phyloP scores from a whole-genome alignment of 1,284 basidiomycete genomes.

The Sporisorium exsertum region DNA sequence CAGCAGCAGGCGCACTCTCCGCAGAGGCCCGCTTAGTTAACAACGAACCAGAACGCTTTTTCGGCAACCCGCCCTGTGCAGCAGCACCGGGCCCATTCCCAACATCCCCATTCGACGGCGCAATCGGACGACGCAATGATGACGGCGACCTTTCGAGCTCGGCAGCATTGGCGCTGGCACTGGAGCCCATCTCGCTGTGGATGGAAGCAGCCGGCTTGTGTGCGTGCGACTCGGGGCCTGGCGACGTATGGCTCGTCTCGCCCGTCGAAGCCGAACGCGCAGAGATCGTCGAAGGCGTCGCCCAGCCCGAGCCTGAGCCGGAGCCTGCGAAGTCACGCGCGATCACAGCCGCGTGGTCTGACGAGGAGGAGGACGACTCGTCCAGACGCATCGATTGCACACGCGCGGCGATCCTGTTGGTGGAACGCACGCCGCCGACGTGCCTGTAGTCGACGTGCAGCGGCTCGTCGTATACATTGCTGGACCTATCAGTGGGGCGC shows the following conservation, averaged over 20 bases:
- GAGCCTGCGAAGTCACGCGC: slow-evolving; percentile 17
- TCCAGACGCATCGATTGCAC: slow-evolving; percentile 18
- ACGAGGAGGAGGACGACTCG: neutral
- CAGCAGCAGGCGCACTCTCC: neutral
- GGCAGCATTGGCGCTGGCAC: neutral
- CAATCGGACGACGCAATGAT: neutral
- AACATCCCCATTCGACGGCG: neutral
- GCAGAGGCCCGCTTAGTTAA: slow-evolving; percentile 4
- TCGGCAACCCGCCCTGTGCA: neutral
- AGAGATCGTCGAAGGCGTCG: slow-evolving; percentile 34
- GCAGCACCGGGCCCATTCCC: neutral
- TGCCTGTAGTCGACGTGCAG: slow-evolving; percentile 31
- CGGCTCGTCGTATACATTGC: slow-evolving; percentile 28
- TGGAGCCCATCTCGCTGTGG: slow-evolving; percentile 6
- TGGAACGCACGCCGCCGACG: slow-evolving; percentile 4
- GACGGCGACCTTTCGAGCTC: slow-evolving; percentile 13
- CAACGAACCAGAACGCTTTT: slow-evolving; percentile 17
- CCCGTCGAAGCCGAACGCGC: slow-evolving; percentile 33
- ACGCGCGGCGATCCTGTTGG: slow-evolving; percentile 11
- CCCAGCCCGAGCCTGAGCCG: slow-evolving; percentile 33
- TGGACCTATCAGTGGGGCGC: neutral
- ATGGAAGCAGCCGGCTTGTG: slow-evolving; percentile 8
- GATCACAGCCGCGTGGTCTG: neutral
- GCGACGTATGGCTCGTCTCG: slow-evolving; percentile 32
- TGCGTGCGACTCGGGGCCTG: slow-evolving; percentile 18